Base-by-base conservation (phyloP, 192 early-diverging fungal species). In the Linnemannia schmuckeri region DNA sequence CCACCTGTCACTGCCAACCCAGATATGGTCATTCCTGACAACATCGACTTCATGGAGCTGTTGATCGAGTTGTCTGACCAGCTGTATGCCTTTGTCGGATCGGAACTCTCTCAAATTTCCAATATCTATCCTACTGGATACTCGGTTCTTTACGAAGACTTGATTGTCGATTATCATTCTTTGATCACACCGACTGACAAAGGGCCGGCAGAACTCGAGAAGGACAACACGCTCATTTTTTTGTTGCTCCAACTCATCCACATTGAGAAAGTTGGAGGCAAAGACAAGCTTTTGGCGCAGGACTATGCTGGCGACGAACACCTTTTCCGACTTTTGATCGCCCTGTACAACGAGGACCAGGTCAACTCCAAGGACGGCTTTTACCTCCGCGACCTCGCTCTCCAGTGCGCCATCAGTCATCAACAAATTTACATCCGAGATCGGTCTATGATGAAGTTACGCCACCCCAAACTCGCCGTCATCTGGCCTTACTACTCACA, bases 31-130 rank as follows among this genome's bases (percentile, higher is more conserved):
- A 91, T 96, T 47, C 95, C 95, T 4, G 86, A 90, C 44, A 92
- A 94, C 72, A 75, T 95, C 18, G 90, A 92, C 80, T 93, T 94
- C 70, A 95, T 95, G 95, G 94, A 95, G 79, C 81, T 95, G 17
- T 92, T 95, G 90, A 94, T 93, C 73, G 94, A 95, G 82, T 89
- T 93, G 6, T 95, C 94, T 10, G 95, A 96, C 83, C 95, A 95
- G 71, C 83, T 96, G 7, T 95, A 95, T 78, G 93, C 92, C 70
- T 93, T 95, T 90, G 95, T 94, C 63, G 81, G 89, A 37, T 80
- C 88, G 52, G 92, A 93, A 75, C 76, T 81, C 13, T 87, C 85
- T 24, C 80, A 77, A n/a, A 78, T 87, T n/a, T 74, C 85, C 49
- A 78, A 69, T 40, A 87, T 87, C 42, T 87, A 78, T 41, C 85